phyloP scores from a whole-genome alignment of 2,329 filamentous ascomycete genomes.

The Colletotrichum paranaense region DNA sequence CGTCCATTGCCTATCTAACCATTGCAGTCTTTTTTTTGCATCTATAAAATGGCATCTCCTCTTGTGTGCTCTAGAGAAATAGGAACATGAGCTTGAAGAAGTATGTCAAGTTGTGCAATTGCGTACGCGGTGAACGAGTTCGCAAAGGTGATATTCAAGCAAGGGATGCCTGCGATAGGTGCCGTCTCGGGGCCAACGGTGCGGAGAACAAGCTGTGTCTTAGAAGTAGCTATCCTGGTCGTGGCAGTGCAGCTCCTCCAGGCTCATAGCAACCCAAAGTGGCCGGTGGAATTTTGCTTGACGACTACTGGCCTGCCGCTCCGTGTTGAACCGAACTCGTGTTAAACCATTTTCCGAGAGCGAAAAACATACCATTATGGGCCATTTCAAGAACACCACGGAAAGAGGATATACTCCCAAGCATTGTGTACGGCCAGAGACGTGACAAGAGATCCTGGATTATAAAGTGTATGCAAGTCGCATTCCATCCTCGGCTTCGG shows the following conservation, averaged over 20 bases:
- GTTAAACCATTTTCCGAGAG: not conserved
- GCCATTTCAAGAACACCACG: not conserved
- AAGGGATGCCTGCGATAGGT: not conserved
- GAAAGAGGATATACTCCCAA: not conserved
- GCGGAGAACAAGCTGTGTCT: slow-evolving; percentile 24
- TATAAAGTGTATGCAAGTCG: slow-evolving; percentile 59
- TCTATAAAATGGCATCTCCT: not conserved
- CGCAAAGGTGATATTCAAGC: not conserved
- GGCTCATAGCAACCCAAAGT: slow-evolving; percentile 1
- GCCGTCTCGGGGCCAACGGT: slow-evolving; percentile 29
- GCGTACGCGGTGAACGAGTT: not conserved
- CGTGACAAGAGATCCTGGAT: not conserved
- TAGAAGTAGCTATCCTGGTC: not conserved
- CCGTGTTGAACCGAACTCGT: slow-evolving; percentile 4
- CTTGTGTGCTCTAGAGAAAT: not conserved
- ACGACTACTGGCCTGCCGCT: not conserved
- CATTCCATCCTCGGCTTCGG: slow-evolving; percentile 61
- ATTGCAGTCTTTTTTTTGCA: not conserved
- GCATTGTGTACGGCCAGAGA: not conserved
- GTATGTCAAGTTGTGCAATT: not conserved
- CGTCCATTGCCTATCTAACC: not conserved
- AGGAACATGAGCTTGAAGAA: not conserved
- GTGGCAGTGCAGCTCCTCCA: slow-evolving; percentile 25
- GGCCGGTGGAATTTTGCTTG: slow-evolving; percentile 10
- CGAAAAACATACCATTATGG: not conserved